Evolutionary conservation across 2,329 filamentous ascomycete species (phyloP).

Genomic region (Tolypocladium ovalisporum): DNA sequence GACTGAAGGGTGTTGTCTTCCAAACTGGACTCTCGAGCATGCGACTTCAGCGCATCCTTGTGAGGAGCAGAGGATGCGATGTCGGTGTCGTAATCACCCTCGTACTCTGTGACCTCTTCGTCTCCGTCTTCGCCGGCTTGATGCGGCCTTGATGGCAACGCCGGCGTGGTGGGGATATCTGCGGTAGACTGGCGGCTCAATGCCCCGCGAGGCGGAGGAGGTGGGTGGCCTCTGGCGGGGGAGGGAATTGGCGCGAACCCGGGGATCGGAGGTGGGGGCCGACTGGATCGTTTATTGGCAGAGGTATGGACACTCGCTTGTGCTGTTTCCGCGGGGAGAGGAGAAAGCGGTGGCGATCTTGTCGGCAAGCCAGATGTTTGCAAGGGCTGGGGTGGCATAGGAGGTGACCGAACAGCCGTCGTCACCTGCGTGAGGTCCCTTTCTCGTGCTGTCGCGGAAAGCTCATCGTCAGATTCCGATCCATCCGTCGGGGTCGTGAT

Average conservation of each 20-base stretch:
- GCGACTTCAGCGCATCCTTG: conserved; percentile 82
- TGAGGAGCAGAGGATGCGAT: conserved; percentile 90
- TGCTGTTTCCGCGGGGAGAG: conserved; percentile 26
- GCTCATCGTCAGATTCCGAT: conserved; percentile 82
- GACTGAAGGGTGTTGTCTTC: conserved; percentile 59
- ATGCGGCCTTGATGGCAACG: conserved; percentile 22
- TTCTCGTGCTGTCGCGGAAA: conserved; percentile 44
- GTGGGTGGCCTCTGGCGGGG: conserved; percentile 47
- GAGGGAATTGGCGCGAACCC: conserved; percentile 34
- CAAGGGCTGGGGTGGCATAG: conserved; percentile 28
- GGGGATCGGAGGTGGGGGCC: conserved; percentile 51
- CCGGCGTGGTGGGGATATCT: conserved; percentile 35
- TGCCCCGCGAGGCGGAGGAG: conserved; percentile 50
- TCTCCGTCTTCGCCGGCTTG: conserved; percentile 52
- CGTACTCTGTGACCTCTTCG: conserved; percentile 84
- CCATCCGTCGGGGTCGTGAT: conserved; percentile 59
- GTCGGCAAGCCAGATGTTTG: conserved; percentile 13
- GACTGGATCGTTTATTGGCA: conserved; percentile 43
- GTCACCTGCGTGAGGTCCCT: conserved; percentile 26
- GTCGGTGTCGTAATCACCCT: conserved; percentile 96
- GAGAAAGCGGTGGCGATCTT: conserved; percentile 23
- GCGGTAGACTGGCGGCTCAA: conserved; percentile 48
- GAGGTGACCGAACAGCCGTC: conserved; percentile 22
- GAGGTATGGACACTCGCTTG: conserved; percentile 31
- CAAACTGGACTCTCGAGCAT: conserved; percentile 64